Base-by-base conservation (phyloP, 2,329 filamentous ascomycete genomes). In the Aureobasidium sp. region DNA sequence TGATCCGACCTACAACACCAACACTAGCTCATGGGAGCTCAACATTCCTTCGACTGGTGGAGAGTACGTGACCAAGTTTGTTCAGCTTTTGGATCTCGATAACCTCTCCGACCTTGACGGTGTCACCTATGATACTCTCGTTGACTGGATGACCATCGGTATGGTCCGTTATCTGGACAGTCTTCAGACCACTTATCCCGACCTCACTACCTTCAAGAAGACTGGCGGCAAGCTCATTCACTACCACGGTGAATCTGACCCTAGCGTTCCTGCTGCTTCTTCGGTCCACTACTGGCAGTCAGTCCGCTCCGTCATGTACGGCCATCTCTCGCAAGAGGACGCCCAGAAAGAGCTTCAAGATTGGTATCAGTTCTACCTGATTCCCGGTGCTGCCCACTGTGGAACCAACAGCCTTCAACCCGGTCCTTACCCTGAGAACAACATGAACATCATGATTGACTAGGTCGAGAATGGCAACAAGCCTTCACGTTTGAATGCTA, bases 211-310 rank as follows among this genome's bases (percentile, higher is more conserved):
- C 9, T 84, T 84, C 74, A 72, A 79, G 36, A 62, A 72, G 2
- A 67, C 74, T 0, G 82, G 82, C 27, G 82, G 80, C 57, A 85
- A 85, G 70, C 70, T 85, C 4, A 71, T 86, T 12, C 82, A 84
- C 69, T 83, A 78, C 73, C 82, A 85, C 70, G 82, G 82, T 58
- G 82, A 85, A 70, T 79, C 78, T 0, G 83, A 85, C 69, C 70
- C 75, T 15, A 78, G 75, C 7, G 74, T 86, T 64, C 82, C 82
- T 1, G 70, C 82, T 1, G 80, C 75, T 5, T 82, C 80, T 0
- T 83, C 81, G 0, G 77, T 83, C 0, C 80, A 78, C 67, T 86
- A 84, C 74, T 80, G 76, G 71, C 75, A 84, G 60, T 78, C 80
- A 3, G 82, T 85, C 39, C 78, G 78, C 42, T 67, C 67, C 3